These are phyloP conservation scores for Rhododendron williamsianum DNA, from an alignment of 148 eudicot species.

Conservation along the genomic window DNA sequence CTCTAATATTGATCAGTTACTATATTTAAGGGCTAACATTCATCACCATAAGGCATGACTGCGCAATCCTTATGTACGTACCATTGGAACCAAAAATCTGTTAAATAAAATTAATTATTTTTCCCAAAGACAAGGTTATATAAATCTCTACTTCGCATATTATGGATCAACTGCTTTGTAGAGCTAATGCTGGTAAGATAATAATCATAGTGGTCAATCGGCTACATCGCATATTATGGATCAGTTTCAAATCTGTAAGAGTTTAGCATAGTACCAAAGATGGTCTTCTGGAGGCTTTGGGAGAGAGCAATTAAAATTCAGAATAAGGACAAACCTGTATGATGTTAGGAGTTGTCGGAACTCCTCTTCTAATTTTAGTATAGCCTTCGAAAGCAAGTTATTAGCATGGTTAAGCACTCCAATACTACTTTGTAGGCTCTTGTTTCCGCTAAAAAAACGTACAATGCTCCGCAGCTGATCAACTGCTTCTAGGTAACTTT, in stretches of 20 bases:
- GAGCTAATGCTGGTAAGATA: neutral
- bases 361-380: conserved; percentile 70
- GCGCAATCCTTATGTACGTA: neutral
- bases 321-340: conserved; percentile 46
- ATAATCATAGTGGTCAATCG: neutral
- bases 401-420: conserved; percentile 54
- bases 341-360: conserved; percentile 57
- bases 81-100: neutral
- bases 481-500: conserved; percentile 82
- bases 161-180: neutral
- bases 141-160: neutral
- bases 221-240: neutral
- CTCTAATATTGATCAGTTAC: neutral
- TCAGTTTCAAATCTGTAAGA: neutral
- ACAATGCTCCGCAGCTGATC: conserved; percentile 56
- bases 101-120: neutral
- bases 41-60: neutral
- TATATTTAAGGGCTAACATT: neutral
- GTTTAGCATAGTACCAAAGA: neutral
- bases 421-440: conserved; percentile 45
- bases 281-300: neutral
- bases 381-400: conserved; percentile 58
- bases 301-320: neutral
- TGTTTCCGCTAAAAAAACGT: conserved; percentile 53
- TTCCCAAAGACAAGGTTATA: neutral